Conservation (phyloP, 176 grass and related monocot species). For the Leersia perrieri region DNA sequence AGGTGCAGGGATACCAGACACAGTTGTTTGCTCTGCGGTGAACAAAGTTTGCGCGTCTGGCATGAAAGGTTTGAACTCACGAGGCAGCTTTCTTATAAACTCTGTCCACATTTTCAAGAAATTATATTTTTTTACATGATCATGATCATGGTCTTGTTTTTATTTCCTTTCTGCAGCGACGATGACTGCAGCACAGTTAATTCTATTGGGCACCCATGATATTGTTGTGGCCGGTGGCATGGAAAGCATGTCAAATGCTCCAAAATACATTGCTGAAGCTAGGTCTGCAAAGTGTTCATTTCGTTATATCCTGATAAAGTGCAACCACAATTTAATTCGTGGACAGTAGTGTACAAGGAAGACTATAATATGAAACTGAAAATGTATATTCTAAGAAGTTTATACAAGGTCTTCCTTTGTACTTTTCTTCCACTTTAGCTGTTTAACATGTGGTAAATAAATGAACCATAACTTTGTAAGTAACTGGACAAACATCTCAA, state of each 20-base stretch:
- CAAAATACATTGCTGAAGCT: slow-evolving; percentile 87
- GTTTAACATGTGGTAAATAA: not conserved
- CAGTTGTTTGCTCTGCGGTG: slow-evolving; percentile 75
- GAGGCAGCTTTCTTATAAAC: not conserved
- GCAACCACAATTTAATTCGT: not conserved
- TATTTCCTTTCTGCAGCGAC: slow-evolving; percentile 48
- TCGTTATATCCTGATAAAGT: slow-evolving; percentile 5
- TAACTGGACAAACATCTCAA: not conserved
- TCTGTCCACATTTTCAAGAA: not conserved
- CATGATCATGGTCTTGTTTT: not conserved
- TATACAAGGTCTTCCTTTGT: not conserved
- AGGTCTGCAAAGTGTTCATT: slow-evolving; percentile 44
- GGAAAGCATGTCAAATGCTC: slow-evolving; percentile 99
- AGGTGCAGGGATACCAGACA: slow-evolving; percentile 83
- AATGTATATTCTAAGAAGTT: not conserved
- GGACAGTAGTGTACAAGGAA: not conserved
- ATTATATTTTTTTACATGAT: not conserved
- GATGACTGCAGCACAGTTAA: slow-evolving; percentile 83
- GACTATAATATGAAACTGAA: not conserved
- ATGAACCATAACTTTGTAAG: not conserved
- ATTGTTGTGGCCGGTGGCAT: slow-evolving; percentile 92
- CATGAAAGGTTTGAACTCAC: slow-evolving; percentile 67
- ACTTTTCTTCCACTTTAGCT: not conserved
- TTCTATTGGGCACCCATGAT: slow-evolving; percentile 85
- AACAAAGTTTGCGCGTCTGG: slow-evolving; percentile 98